Percentiles rank a stretch among this genome's conserved stretches.
phyloP scores from a whole-genome alignment of 164 flowering plant genomes.

The Nelumbo lutea region DNA sequence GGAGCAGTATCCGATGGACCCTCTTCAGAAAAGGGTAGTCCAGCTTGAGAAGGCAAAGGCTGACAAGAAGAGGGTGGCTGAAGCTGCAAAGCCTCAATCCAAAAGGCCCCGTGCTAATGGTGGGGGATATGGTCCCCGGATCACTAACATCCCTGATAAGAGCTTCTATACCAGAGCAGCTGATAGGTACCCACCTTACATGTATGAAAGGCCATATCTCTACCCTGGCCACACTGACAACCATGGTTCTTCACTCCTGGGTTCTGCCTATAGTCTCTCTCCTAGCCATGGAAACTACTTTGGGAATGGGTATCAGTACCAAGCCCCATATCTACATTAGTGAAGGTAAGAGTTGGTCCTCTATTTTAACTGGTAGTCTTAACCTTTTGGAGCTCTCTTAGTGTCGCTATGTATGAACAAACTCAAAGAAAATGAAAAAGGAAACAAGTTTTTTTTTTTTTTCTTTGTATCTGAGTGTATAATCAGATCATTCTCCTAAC shows the following conservation, averaged over 20 bases:
- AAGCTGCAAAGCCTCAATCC: constrained; percentile 85
- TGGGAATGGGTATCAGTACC: constrained; percentile 83
- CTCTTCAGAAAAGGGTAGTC: constrained; percentile 66
- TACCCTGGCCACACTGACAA: constrained; percentile 56
- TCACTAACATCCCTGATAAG: constrained; percentile 50
- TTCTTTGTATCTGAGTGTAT: too few relatives aligned
- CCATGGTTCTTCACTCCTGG: constrained; percentile 48
- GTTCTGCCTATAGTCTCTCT: constrained; percentile 54
- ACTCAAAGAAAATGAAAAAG: not conserved
- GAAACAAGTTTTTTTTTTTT: too few relatives aligned
- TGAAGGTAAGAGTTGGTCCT: constrained; percentile 24
- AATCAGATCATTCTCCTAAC: too few relatives aligned
- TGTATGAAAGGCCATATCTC: constrained; percentile 60
- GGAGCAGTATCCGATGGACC: constrained; percentile 64
- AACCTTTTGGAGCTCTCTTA: constrained; percentile 26
- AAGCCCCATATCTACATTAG: constrained; percentile 76
- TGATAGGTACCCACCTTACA: constrained; percentile 74
- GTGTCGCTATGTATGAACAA: constrained; percentile 20
- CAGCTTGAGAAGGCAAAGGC: constrained; percentile 93
- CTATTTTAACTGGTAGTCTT: constrained; percentile 38
- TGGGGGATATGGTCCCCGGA: constrained; percentile 48
- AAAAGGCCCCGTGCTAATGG: constrained; percentile 90
- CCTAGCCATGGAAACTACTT: constrained; percentile 75
- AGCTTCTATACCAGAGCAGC: constrained; percentile 47
- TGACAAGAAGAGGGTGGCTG: constrained; percentile 79